Evolutionary conservation across 345 rosid species (phyloP), one percentile per base, ranked within the genome.

Genomic region (Xanthoceras sorbifolium): DNA sequence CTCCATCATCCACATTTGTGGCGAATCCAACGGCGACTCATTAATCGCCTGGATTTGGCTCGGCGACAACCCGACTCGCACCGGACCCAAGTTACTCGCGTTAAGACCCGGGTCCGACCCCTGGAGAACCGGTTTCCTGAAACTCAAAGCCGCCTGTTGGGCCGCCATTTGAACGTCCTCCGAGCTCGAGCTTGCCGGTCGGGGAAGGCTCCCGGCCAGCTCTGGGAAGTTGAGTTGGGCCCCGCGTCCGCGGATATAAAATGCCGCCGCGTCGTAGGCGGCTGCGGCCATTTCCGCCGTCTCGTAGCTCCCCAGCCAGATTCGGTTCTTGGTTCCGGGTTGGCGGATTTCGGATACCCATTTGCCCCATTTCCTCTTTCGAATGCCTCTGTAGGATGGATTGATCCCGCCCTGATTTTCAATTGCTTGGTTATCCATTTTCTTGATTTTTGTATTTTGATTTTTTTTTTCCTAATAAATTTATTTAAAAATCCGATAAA

Each of bases 341-440:
- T 94, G 94, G 8, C 98, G 86, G 61, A 94, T 94, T 77, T 94
- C 98, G 0, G 98, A 93, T 14, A 94, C 98, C 98, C 98, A 94
- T 76, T 90, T 94, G 28, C 98, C 98, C 98, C 98, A 94, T 81
- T 91, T 93, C 55, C 98, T 79, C 84, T 84, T 85, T 0, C 98
- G 91, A 1, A 94, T 90, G 0, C 98, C 98, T 82, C 94, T 79
- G 61, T 87, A 94, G 9, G 76, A 3, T 6, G 23, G 82, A 76
- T 11, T 34, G 1, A 8, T 28, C 9, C 26, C 40, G 40, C 1
- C 77, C 59, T n/a, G 83, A 44, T 11, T 25, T 26, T 11, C 83
- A 73, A 23, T 82, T 3, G 64, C 78, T 42, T 79, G 79, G 6
- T 67, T 69, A 26, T 76, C 81, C 62, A 67, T 74, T 26, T 14